phyloP scores from a whole-genome alignment of 129 eudicot species.

The Kitagawia praeruptora region DNA sequence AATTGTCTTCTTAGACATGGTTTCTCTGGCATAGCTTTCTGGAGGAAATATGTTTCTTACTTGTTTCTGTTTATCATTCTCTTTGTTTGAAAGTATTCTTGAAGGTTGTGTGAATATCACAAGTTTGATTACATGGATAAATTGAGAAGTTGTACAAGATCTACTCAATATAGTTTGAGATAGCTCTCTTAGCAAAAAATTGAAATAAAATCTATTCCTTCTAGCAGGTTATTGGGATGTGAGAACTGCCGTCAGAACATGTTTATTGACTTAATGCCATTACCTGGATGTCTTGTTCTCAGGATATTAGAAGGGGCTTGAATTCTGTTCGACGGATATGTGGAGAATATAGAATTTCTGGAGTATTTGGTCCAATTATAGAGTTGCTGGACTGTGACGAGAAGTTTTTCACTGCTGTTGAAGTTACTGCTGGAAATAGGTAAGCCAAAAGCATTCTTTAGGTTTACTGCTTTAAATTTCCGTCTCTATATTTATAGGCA shows the following conservation, averaged over 20 bases:
- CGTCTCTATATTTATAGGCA: not conserved
- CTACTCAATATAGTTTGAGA: not conserved
- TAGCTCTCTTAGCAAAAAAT: not conserved
- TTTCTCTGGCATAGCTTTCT: not conserved
- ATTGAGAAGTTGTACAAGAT: not conserved
- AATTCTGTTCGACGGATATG: slow-evolving; percentile 72
- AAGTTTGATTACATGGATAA: not conserved
- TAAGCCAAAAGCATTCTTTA: slow-evolving; percentile 8
- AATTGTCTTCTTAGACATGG: not conserved
- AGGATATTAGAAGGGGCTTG: slow-evolving; percentile 95
- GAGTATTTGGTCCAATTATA: slow-evolving; percentile 79
- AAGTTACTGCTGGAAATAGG: slow-evolving; percentile 99
- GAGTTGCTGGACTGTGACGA: slow-evolving; percentile 94
- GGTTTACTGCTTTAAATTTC: not conserved
- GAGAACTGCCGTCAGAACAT: not conserved
- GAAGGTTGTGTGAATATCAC: not conserved
- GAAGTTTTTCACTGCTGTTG: slow-evolving; percentile 93
- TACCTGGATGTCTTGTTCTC: slow-evolving; percentile 3
- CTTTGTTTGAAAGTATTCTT: not conserved
- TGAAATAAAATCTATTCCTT: not conserved
- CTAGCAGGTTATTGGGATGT: not conserved
- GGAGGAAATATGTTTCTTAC: not conserved
- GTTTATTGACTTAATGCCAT: not conserved
- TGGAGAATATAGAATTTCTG: slow-evolving; percentile 47
- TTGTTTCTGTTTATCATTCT: not conserved